Base-by-base conservation (phyloP, 208 protist species). In the Phytomonas serpens region DNA sequence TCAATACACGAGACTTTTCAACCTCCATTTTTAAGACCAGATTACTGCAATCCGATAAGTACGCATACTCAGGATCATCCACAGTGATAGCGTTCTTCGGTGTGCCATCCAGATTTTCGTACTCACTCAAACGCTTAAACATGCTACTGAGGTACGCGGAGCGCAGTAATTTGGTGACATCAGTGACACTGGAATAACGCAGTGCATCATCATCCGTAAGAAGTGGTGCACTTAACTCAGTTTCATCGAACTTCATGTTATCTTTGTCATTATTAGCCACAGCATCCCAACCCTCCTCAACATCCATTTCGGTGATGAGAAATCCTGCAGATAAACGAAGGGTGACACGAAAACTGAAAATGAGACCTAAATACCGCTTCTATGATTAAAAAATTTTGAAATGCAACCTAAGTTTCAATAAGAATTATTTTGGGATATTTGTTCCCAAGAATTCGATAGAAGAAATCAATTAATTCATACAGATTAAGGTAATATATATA, bases 11-110 rank as follows among this genome's bases (percentile, higher is more conserved):
- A 62, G 83, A 93, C 71, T 94, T 96, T 70, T 97, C 94, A 67
- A 84, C 85, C 69, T 97, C 92, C 64, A 98, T 93, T 62, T 85
- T 86, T 70, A 94, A 73, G 36, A 96, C 90, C 61, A 97, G 69
- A 42, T 70, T 77, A 72, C 86, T 95, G 74, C 84, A 96, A 67
- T 98, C 89, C n/a, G 87, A 90, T 31, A 97, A 81, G 79, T 95
- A 93, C 69, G 85, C 79, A 79, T 97, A 92, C 81, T 97, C 92
- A 7, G 87, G 88, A 70, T 94, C 88, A 30, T 94, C 86, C 14
- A 82, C 84, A 7, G 80, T 79, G 64, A 97, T 93, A 32, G 87
- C 79, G 69, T 95, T 95, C 74, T 94, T 96, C 38, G 70, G 69
- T 10, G 61, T 69, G 51, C 67, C 72, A 29, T 80, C 84, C 6